Conservation (phyloP, 139 green algal genomes). For the Gonium pectorale region DNA sequence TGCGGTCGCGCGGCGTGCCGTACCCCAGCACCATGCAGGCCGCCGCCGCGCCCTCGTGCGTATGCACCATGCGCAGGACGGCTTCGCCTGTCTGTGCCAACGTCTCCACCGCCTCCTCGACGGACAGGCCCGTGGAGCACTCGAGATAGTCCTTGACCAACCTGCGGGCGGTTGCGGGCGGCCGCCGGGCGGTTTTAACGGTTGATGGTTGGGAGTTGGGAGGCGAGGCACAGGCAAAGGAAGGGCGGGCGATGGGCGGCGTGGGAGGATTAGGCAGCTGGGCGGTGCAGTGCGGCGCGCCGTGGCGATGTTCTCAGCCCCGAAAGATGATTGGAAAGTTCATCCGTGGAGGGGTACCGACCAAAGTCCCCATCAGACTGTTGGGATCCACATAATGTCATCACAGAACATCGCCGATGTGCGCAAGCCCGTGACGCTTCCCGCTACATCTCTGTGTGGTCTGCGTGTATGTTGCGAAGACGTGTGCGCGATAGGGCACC, state of each 20-base stretch:
- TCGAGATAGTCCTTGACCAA: constrained; percentile 89
- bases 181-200: no score
- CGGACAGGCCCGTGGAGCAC: constrained; percentile 61
- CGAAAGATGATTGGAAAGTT: constrained; percentile 35
- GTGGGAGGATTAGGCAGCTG: no score
- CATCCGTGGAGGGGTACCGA: constrained; percentile 15
- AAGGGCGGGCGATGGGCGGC: no score
- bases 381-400: constrained; percentile 19
- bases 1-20: constrained; percentile 82
- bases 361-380: constrained; percentile 36
- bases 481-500: no score
- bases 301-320: constrained; percentile 36
- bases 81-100: constrained; percentile 72
- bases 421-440: no score
- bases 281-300: no score
- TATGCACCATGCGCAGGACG: constrained; percentile 93
- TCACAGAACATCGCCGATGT: constrained; percentile 20
- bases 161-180: no score
- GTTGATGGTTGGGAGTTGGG: no score
- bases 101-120: constrained; percentile 82
- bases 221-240: no score
- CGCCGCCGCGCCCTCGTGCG: constrained; percentile 80
- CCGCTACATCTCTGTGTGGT: no score
- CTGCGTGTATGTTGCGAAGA: no score
- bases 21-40: constrained; percentile 82